Conservation (phyloP, 2,329 filamentous ascomycete genomes). For the Bipolaris cookei region DNA sequence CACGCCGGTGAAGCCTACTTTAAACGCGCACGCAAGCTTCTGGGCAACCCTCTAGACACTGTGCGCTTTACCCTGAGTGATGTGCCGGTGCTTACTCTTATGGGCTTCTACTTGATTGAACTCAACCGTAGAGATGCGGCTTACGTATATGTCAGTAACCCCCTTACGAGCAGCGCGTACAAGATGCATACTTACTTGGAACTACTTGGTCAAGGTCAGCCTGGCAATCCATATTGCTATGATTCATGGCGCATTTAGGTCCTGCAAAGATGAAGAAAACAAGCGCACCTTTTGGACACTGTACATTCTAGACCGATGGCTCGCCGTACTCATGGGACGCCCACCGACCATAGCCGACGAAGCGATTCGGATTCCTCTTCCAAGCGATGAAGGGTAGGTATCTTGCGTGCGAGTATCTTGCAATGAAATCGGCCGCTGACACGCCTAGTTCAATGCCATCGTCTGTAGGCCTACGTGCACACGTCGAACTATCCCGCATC, state of each 20-base stretch:
- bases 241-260: slow-evolving; percentile 33
- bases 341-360: slow-evolving; percentile 35
- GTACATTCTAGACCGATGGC: slow-evolving; percentile 38
- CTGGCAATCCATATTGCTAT: slow-evolving; percentile 36
- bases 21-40: slow-evolving; percentile 32
- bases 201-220: slow-evolving; percentile 2
- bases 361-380: slow-evolving; percentile 32
- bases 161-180: neutral
- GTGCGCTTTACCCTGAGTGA: slow-evolving; percentile 34
- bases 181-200: neutral
- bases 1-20: slow-evolving; percentile 35
- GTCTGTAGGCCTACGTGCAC: slow-evolving; percentile 31
- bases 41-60: slow-evolving; percentile 36
- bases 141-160: slow-evolving; percentile 32
- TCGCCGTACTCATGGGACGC: slow-evolving; percentile 36
- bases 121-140: slow-evolving; percentile 38
- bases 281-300: slow-evolving; percentile 35
- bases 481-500: slow-evolving; percentile 32
- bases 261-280: slow-evolving; percentile 26
- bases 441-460: slow-evolving; percentile 27
- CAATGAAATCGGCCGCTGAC: slow-evolving; percentile 10
- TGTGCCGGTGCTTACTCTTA: slow-evolving; percentile 34
- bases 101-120: slow-evolving; percentile 39
- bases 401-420: neutral
- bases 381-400: slow-evolving; percentile 30